Conservation (phyloP, 2,329 filamentous ascomycete genomes). For the Alternaria hordeiaustralica region DNA sequence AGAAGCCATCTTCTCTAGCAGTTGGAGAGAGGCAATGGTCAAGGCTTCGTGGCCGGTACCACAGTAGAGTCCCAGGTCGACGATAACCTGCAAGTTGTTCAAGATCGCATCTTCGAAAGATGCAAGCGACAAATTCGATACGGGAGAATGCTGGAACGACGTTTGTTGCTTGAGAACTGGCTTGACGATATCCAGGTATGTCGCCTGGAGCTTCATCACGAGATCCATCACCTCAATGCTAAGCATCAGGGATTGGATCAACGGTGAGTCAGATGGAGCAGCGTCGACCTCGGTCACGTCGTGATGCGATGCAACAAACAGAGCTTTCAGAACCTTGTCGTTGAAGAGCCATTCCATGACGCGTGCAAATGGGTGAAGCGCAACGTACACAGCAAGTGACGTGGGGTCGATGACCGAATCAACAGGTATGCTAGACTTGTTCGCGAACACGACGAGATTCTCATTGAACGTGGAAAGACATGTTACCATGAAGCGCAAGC, state of each 20-base stretch:
- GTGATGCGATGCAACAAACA: constrained; percentile 82
- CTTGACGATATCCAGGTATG: constrained; percentile 87
- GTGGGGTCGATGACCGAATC: constrained; percentile 77
- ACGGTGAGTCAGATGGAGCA: constrained; percentile 76
- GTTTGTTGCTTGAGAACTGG: constrained; percentile 75
- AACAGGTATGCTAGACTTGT: constrained; percentile 75
- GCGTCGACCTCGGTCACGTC: constrained; percentile 74
- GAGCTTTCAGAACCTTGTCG: constrained; percentile 78
- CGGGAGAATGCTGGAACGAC: constrained; percentile 63
- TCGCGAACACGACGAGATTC: constrained; percentile 84
- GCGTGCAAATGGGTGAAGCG: constrained; percentile 88
- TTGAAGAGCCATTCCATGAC: constrained; percentile 99
- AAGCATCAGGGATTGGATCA: constrained; percentile 78
- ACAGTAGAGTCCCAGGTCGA: constrained; percentile 85
- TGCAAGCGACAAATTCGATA: constrained; percentile 78
- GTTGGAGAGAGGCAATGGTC: constrained; percentile 77
- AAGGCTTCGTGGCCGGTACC: constrained; percentile 82
- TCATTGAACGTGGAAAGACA: constrained; percentile 92
- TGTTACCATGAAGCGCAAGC: constrained; percentile 80
- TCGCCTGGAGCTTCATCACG: constrained; percentile 85
- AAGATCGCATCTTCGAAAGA: constrained; percentile 92
- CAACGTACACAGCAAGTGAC: constrained; percentile 79
- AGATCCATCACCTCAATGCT: constrained; percentile 85
- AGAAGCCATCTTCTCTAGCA: constrained; percentile 85
- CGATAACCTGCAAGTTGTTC: constrained; percentile 77